A percentile compares a stretch with the other conserved stretches of the same genome.
These are phyloP conservation scores for Fusarium phyllophilum DNA, from an alignment of 2,329 filamentous ascomycete genomes.

Conservation along the genomic window DNA sequence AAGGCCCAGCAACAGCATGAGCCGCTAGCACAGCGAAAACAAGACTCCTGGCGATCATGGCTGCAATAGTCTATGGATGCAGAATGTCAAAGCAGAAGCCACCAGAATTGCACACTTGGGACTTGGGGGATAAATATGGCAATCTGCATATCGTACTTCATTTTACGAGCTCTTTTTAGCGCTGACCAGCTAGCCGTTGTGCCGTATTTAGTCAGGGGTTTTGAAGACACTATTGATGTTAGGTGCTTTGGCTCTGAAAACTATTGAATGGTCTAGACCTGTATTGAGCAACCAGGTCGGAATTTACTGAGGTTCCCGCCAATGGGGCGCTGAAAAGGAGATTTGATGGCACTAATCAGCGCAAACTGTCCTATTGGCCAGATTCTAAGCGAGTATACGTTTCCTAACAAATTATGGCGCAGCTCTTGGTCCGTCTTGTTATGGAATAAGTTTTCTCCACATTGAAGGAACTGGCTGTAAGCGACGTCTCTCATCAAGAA, in stretches of 20 bases:
- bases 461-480: not conserved
- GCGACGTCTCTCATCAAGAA: not conserved
- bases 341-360: not conserved
- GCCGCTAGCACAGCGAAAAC: not conserved
- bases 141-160: not conserved
- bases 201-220: slow-evolving; percentile 1
- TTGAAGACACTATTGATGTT: not conserved
- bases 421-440: rapidly evolving
- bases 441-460: not conserved
- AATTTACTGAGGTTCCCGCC: not conserved
- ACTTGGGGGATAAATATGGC: not conserved
- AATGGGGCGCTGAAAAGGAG: not conserved
- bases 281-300: not conserved
- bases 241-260: not conserved
- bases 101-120: no score
- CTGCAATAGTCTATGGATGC: not conserved
- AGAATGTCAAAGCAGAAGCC: not conserved
- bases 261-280: not conserved
- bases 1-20: not conserved
- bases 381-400: not conserved
- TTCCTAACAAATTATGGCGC: rapidly evolving
- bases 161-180: not conserved
- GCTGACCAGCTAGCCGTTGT: not conserved
- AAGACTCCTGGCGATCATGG: not conserved
- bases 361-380: not conserved